Base-by-base conservation (phyloP, 495 filamentous ascomycete genomes). In the Hyaloscypha bicolor region DNA sequence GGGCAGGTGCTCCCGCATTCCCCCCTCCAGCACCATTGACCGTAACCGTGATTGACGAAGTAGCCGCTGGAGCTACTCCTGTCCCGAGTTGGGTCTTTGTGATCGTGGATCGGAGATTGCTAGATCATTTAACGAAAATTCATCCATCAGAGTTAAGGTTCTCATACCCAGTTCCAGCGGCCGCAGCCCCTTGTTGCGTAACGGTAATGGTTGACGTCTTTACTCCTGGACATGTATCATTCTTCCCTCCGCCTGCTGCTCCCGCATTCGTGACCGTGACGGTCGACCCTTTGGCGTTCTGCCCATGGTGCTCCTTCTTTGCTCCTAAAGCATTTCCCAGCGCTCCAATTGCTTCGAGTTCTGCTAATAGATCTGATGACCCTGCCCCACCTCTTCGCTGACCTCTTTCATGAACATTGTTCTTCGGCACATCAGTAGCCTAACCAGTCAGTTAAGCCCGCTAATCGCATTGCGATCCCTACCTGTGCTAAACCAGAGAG, bases 11-110 rank as follows among this genome's bases (percentile, higher is more conserved):
- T 31, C 61, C 69, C 9, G 66, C 65, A 42, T 55, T 32, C 33
- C 69, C 76, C 30, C 69, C 71, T 37, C 35, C 35, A 37, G 35
- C 35, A 37, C 1, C 35, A 16, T 62, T 76, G 4, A 69, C 51
- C 16, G 72, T 74, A 37, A 70, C 55, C 3, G 67, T 68, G 30
- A 69, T 53, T 22, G 35, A 16, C 68, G 76, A 73, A 31, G 80
- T 81, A 21, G 80, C 65, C n/a, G 79, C 81, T 9, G 73, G 73
- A 16, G 77, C 69, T 25, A 61, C 21, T 58, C 77, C 79, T 30
- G 73, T 74, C 8, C 52, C 74, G 63, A 74, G 77, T 32, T 78
- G 69, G 19, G 77, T 80, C n/a, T 70, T 80, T 12, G 79, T 30
- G 65, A 79, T 76, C 4, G 78, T 78, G 5, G 79, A 69, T 65